Conservation (phyloP, 192 early-diverging fungal genomes). For the Oehlia diaphana region DNA sequence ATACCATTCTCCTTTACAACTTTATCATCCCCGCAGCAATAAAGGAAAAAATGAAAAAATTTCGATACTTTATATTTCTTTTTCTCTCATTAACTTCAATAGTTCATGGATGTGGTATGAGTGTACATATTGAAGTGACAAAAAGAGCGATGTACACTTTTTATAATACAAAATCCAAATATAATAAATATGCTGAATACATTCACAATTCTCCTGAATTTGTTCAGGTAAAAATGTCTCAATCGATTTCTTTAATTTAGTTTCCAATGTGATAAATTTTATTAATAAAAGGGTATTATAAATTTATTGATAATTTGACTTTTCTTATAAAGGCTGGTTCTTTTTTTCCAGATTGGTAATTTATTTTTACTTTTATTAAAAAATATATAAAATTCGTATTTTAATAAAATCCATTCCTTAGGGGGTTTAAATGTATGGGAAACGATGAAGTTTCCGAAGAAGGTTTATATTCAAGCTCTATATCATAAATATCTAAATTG, state of each 20-base stretch:
- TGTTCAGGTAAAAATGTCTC: background rate
- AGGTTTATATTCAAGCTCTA: constrained; percentile 29
- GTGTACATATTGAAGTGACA: background rate
- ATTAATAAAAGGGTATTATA: too few species aligned
- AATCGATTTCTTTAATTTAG: background rate
- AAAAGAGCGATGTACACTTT: background rate
- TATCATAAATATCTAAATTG: background rate
- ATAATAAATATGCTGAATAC: background rate
- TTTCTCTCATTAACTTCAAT: background rate
- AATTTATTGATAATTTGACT: background rate
- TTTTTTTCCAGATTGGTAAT: constrained; percentile 66
- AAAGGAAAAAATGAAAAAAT: background rate
- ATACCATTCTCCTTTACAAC: too few species aligned
- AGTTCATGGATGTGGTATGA: background rate
- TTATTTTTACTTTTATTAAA: background rate
- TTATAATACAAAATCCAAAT: background rate
- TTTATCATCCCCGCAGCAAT: too few species aligned
- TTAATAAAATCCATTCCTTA: constrained; percentile 21
- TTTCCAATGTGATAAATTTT: background rate
- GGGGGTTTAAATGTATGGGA: constrained; percentile 59
- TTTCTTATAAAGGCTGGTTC: constrained; percentile 44
- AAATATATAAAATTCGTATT: background rate
- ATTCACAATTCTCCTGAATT: background rate
- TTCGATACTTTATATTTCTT: background rate
- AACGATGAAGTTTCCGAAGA: constrained; percentile 45